These are phyloP conservation scores for Polysphondylium violaceum DNA, from an alignment of 78 protist genomes.

Conservation along the genomic window DNA sequence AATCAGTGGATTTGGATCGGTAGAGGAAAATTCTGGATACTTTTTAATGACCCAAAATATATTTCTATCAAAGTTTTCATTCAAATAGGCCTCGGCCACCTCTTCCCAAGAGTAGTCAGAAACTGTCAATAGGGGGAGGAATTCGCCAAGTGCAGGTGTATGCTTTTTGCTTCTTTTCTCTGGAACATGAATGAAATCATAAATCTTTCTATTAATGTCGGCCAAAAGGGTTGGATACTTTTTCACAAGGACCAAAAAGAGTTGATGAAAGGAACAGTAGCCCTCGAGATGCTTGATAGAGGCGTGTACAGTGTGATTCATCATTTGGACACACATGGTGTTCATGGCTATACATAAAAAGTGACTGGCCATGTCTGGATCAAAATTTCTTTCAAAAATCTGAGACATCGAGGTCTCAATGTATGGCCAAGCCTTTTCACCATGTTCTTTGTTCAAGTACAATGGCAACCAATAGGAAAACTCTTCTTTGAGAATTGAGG, in stretches of 20 bases:
- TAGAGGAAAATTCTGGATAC: conserved; percentile 17
- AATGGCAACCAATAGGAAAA: conserved; percentile 83
- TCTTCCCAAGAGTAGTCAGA: conserved; percentile 73
- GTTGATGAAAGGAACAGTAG: conserved; percentile 78
- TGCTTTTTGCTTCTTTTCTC: conserved; percentile 56
- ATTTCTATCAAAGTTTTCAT: conserved; percentile 78
- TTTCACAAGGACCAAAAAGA: conserved; percentile 48
- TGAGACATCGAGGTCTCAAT: conserved; percentile 20
- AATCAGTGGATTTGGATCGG: conserved; percentile 34
- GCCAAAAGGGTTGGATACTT: conserved; percentile 38
- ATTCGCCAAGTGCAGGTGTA: conserved; percentile 76
- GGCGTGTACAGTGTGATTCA: conserved; percentile 78
- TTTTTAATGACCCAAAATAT: conserved; percentile 60
- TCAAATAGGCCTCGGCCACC: conserved; percentile 46
- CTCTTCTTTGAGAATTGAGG: conserved; percentile 53
- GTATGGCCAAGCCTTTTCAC: conserved; percentile 50
- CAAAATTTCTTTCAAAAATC: conserved; percentile 1
- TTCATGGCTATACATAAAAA: conserved; percentile 80
- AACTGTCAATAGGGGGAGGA: conserved; percentile 71
- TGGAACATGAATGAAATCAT: conserved; percentile 56
- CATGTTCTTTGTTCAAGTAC: conserved; percentile 69
- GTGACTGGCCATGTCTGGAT: conserved; percentile 49
- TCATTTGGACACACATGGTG: conserved; percentile 62
- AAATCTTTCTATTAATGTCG: conserved; percentile 67
- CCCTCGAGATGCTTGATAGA: conserved; percentile 72